phyloP scores from a whole-genome alignment of 1,284 basidiomycete species.

The Ceratobasidium papillatum region DNA sequence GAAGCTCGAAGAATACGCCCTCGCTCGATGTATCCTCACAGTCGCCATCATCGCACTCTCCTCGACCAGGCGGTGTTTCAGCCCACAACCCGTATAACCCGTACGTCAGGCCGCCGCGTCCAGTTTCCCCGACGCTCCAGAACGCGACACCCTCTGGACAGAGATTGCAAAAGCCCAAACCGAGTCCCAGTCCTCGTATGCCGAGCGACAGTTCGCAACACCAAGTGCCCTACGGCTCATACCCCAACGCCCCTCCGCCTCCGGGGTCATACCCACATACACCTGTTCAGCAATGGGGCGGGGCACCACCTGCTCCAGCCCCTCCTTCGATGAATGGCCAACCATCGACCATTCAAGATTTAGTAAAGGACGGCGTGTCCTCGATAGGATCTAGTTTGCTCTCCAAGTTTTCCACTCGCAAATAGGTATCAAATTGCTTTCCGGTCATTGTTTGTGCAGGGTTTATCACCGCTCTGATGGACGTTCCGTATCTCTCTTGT shows the following conservation, averaged over 20 bases:
- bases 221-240: not conserved
- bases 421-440: not conserved
- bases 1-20: not conserved
- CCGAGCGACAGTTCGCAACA: not conserved
- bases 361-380: slow-evolving; percentile 18
- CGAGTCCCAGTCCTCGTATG: not conserved
- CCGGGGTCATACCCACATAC: slow-evolving; percentile 1
- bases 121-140: slow-evolving; percentile 13
- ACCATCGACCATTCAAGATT: slow-evolving; percentile 22
- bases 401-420: slow-evolving; percentile 21
- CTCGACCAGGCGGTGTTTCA: slow-evolving; percentile 19
- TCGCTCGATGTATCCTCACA: not conserved
- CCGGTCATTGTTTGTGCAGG: not conserved
- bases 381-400: slow-evolving; percentile 31
- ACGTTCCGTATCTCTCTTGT: not conserved
- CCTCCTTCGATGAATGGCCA: slow-evolving; percentile 24
- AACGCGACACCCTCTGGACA: slow-evolving; percentile 1
- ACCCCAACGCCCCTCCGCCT: not conserved
- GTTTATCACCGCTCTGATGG: not conserved
- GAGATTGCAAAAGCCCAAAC: not conserved
- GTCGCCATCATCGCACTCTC: not conserved
- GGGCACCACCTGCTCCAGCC: not conserved
- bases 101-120: slow-evolving; percentile 12
- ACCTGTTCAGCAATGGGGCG: not conserved
- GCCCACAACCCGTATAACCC: slow-evolving; percentile 27